Evolutionary conservation across 495 filamentous ascomycete genomes (phyloP).

Genomic region (Penicillium arizonense): DNA sequence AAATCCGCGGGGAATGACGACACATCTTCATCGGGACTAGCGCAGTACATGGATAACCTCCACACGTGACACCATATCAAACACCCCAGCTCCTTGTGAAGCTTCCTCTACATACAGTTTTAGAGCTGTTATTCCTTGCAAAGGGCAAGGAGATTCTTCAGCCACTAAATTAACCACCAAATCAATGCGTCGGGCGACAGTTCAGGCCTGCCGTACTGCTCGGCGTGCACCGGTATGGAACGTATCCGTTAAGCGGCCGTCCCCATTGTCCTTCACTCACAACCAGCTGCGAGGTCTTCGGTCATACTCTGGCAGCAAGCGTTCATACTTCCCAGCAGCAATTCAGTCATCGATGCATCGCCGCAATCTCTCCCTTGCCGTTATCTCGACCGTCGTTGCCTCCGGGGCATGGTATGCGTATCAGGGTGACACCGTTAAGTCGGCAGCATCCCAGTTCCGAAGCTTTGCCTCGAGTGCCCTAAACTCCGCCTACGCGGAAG

Average conservation of each 20-base stretch:
- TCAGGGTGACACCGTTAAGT: constrained; percentile 36
- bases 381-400: constrained; percentile 60
- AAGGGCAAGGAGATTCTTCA: constrained; percentile 5
- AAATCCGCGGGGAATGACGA: constrained; percentile 43
- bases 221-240: constrained; percentile 57
- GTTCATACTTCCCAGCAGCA: constrained; percentile 33
- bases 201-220: constrained; percentile 61
- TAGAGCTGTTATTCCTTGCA: constrained; percentile 7
- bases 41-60: constrained; percentile 4
- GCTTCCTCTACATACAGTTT: constrained; percentile 10
- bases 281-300: constrained; percentile 47
- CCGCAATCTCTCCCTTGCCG: constrained; percentile 59
- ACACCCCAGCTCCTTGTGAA: constrained; percentile 10
- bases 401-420: constrained; percentile 67
- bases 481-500: constrained; percentile 28
- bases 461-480: constrained; percentile 32
- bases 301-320: constrained; percentile 39
- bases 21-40: constrained; percentile 31
- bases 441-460: constrained; percentile 24
- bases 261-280: constrained; percentile 42
- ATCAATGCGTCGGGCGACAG: constrained; percentile 64
- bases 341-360: constrained; percentile 62
- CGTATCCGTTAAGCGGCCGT: constrained; percentile 44
- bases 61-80: constrained; percentile 23
- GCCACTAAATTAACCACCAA: neutral